phyloP scores from a whole-genome alignment of 2,329 filamentous ascomycete genomes.

The Talaromyces sp. region DNA sequence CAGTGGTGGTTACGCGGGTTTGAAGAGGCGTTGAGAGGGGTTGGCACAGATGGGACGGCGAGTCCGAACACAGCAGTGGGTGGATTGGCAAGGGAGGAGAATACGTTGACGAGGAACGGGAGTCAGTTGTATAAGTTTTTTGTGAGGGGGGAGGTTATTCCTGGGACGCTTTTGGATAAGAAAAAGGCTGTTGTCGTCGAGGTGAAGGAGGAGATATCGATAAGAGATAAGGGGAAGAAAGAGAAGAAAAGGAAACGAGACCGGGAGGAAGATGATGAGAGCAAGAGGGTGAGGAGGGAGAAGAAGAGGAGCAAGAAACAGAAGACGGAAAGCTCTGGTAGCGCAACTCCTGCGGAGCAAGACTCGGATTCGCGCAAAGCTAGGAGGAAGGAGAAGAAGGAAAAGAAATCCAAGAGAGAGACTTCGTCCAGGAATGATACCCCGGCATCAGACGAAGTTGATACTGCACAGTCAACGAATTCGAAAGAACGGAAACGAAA shows the following conservation, averaged over 20 bases:
- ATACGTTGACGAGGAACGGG: slow-evolving; percentile 42
- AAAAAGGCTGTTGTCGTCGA: background rate
- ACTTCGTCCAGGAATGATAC: background rate
- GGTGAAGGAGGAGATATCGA: slow-evolving; percentile 17
- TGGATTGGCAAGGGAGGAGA: slow-evolving; percentile 18
- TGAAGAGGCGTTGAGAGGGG: slow-evolving; percentile 79
- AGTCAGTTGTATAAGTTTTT: slow-evolving; percentile 75
- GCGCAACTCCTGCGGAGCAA: background rate
- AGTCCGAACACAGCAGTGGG: slow-evolving; percentile 54
- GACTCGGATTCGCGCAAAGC: background rate
- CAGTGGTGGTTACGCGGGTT: slow-evolving; percentile 98
- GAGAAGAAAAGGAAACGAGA: slow-evolving; percentile 37
- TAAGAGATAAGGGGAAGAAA: slow-evolving; percentile 21
- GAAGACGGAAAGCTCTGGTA: slow-evolving; percentile 14
- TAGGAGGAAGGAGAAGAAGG: slow-evolving; percentile 15
- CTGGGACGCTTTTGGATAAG: slow-evolving; percentile 56
- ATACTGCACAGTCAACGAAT: slow-evolving; percentile 29
- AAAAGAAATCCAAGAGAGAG: slow-evolving; percentile 21
- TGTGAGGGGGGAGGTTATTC: slow-evolving; percentile 73
- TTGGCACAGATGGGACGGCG: slow-evolving; percentile 61
- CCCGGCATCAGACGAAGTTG: background rate
- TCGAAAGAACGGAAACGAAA: slow-evolving; percentile 22
- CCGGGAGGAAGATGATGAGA: slow-evolving; percentile 23
- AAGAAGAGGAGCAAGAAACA: slow-evolving; percentile 25
- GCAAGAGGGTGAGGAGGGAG: slow-evolving; percentile 26